Conservation (phyloP, 2,329 filamentous ascomycete species). For the Botrytis pseudocinerea region DNA sequence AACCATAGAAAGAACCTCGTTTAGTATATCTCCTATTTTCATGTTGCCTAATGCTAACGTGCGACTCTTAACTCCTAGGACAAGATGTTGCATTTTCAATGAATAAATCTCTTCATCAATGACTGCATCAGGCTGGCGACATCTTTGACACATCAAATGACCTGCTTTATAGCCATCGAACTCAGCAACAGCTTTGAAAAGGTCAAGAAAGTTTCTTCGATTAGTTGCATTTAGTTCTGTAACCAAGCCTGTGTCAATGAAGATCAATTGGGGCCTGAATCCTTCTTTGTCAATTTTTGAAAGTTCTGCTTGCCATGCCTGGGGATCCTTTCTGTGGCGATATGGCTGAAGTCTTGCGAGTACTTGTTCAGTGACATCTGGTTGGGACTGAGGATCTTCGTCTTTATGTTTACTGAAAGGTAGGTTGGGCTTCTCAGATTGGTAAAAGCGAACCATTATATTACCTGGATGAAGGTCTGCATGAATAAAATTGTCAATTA, state of each 20-base stretch:
- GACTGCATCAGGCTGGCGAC: slow-evolving; percentile 87
- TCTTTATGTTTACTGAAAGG: slow-evolving; percentile 46
- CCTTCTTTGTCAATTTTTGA: slow-evolving; percentile 79
- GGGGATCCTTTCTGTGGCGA: slow-evolving; percentile 58
- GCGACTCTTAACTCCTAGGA: slow-evolving; percentile 83
- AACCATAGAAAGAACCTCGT: slow-evolving; percentile 89
- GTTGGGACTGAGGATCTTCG: slow-evolving; percentile 49
- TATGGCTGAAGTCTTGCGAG: slow-evolving; percentile 76
- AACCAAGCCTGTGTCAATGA: slow-evolving; percentile 94
- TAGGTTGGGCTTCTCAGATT: slow-evolving; percentile 71
- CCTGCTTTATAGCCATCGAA: slow-evolving; percentile 97
- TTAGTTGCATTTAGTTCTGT: slow-evolving; percentile 89
- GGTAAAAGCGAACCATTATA: slow-evolving; percentile 99
- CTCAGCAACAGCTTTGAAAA: slow-evolving; percentile 93
- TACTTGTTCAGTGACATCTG: slow-evolving; percentile 85
- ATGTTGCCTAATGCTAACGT: slow-evolving; percentile 92
- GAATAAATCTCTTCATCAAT: slow-evolving; percentile 89
- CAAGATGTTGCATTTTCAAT: slow-evolving; percentile 94
- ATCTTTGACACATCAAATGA: slow-evolving; percentile 93
- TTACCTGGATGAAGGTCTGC: slow-evolving; percentile 96
- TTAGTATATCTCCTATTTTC: slow-evolving; percentile 93
- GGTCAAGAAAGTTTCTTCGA: slow-evolving; percentile 85
- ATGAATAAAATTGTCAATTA: slow-evolving; percentile 97
- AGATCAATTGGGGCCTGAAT: slow-evolving; percentile 90
- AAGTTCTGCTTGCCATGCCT: slow-evolving; percentile 74